Evolutionary conservation across 805 yeast species (phyloP), one percentile per base, ranked within the genome.

Genomic region (Starmerella vaccinii): DNA sequence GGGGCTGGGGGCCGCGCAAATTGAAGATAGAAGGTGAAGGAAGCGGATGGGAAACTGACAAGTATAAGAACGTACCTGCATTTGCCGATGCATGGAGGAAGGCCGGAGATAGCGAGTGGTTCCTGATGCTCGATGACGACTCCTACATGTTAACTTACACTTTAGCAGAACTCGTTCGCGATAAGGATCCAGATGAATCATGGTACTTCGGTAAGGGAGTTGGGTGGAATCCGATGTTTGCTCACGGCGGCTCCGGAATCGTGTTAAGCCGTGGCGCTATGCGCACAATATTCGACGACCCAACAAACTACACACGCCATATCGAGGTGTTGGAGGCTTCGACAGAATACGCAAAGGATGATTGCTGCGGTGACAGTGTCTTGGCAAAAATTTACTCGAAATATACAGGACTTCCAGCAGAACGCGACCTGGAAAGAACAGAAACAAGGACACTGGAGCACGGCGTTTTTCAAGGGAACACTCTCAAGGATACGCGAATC

Each of bases 211-310:
- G 71, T 1, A 49, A 60, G 1, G 60, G 59, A 32, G 46, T 42
- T 10, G 52, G 34, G 54, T 49, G 6, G 18, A 57, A 49, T 39
- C 49, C 52, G 23, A 37, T 50, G 30, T 68, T 67, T 53, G 71
- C 69, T 13, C 70, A 68, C 49, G 72, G 72, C n/a, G 72, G 71
- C 6, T 56, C 66, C 1, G 71, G 70, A 8, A 63, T 67, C 4
- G 60, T 65, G 2, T 48, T 67, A 18, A 64, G 69, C 8, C 56
- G 59, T 2, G 65, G 62, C 3, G 63, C 69, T 5, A 56, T 67
- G 59, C 54, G 57, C 16, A 42, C 41, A 18, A 55, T 63, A 21
- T 58, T 65, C 40, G 65, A 60, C 45, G 55, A 26, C 24, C 49
- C 37, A 29, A 49, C 40, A 32, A 50, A 24, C 49, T 46, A 24